Conservation (phyloP, 805 yeast species). For the Candida arabinofermentans region DNA sequence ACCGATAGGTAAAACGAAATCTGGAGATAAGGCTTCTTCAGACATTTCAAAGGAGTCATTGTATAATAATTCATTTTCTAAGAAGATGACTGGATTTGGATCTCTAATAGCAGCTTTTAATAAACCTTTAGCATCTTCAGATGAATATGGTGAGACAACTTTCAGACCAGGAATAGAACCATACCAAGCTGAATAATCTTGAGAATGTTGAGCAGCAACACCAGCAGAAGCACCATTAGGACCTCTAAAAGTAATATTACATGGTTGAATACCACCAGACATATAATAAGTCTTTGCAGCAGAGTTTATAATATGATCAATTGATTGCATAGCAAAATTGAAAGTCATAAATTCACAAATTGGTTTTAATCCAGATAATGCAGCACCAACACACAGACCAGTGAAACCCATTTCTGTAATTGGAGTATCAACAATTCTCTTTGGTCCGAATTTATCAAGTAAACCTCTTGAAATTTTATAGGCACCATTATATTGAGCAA, state of each 20-base stretch:
- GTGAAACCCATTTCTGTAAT: slow-evolving; percentile 99
- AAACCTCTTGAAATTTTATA: slow-evolving; percentile 95
- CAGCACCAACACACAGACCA: slow-evolving; percentile 92
- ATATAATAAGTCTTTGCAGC: slow-evolving; percentile 98
- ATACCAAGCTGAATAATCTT: slow-evolving; percentile 96
- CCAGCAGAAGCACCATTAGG: slow-evolving; percentile 99
- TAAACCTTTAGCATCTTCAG: slow-evolving; percentile 95
- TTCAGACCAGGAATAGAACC: slow-evolving; percentile 97
- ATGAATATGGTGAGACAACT: slow-evolving; percentile 91
- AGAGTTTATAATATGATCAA: slow-evolving; percentile 96
- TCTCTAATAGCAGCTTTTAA: slow-evolving; percentile 96
- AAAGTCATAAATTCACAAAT: slow-evolving; percentile 98
- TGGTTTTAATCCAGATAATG: slow-evolving; percentile 95
- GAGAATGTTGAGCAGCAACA: slow-evolving; percentile 99
- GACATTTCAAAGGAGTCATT: slow-evolving; percentile 87
- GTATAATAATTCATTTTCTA: slow-evolving; percentile 93
- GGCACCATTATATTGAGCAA: slow-evolving; percentile 99
- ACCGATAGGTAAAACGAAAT: slow-evolving; percentile 89
- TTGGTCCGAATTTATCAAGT: slow-evolving; percentile 91
- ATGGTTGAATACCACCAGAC: slow-evolving; percentile 98
- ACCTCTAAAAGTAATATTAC: slow-evolving; percentile 97
- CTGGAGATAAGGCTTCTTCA: slow-evolving; percentile 85
- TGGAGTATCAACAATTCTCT: slow-evolving; percentile 93
- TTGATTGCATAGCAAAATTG: slow-evolving; percentile 99
- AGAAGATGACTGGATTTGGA: slow-evolving; percentile 94